Percentiles rank a stretch among this genome's conserved stretches.
Conservation (phyloP, 1,139 yeast species). For the Yamadazyma diospyri region DNA sequence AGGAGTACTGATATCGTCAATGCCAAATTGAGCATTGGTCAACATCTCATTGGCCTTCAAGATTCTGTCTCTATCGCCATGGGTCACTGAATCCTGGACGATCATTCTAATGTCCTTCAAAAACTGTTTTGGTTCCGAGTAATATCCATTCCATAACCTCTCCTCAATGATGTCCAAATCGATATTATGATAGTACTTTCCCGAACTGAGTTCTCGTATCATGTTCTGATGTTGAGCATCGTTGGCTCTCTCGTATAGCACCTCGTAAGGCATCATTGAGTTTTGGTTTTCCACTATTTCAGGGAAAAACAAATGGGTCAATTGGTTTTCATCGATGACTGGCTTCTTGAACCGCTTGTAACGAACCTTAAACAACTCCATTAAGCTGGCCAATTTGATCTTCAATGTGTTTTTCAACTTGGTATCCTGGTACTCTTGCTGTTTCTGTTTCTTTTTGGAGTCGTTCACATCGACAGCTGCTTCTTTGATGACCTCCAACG, state of each 20-base stretch:
- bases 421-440: conserved; percentile 69
- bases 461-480: conserved; percentile 13
- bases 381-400: conserved; percentile 77
- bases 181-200: conserved; percentile 75
- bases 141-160: conserved; percentile 93
- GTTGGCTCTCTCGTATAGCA: conserved; percentile 52
- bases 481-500: conserved; percentile 26
- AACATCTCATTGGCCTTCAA: conserved; percentile 93
- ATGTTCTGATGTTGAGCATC: conserved; percentile 54
- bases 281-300: conserved; percentile 28
- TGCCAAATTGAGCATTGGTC: conserved; percentile 93
- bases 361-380: conserved; percentile 84
- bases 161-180: conserved; percentile 93
- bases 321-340: conserved; percentile 68
- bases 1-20: conserved; percentile 81
- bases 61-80: conserved; percentile 80
- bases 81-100: conserved; percentile 67
- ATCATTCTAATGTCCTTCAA: conserved; percentile 81
- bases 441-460: conserved; percentile 37
- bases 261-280: conserved; percentile 40
- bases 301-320: conserved; percentile 78
- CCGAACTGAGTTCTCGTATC: conserved; percentile 77
- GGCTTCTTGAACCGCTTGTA: conserved; percentile 92
- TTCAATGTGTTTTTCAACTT: conserved; percentile 80
- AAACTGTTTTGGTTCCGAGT: conserved; percentile 90